Conservation (phyloP, 257 asterid species). For the Nemophila menziesii region DNA sequence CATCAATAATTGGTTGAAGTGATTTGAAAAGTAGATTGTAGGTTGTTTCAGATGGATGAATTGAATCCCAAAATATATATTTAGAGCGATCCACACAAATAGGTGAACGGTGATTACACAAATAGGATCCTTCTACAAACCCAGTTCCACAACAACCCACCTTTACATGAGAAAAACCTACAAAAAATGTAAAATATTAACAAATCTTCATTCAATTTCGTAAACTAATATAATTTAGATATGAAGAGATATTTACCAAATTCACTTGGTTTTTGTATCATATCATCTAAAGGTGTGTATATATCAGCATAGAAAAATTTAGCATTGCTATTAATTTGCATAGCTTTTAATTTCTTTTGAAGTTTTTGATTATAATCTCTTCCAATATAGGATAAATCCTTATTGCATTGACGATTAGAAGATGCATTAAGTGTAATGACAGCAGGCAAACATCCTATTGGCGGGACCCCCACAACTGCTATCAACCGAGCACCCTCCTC, state of each 20-base stretch:
- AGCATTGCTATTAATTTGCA: slow-evolving; percentile 6
- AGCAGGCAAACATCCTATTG: slow-evolving; percentile 60
- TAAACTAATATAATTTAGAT: too few relatives aligned
- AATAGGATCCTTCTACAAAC: slow-evolving; percentile 19
- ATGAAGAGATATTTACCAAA: slow-evolving; percentile 29
- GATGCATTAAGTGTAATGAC: slow-evolving; percentile 29
- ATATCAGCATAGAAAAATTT: slow-evolving; percentile 27
- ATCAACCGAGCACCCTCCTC: slow-evolving; percentile 44
- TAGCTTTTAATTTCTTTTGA: slow-evolving; percentile 16
- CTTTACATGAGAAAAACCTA: slow-evolving; percentile 38
- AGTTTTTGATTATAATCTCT: slow-evolving; percentile 44
- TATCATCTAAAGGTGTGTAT: slow-evolving; percentile 31
- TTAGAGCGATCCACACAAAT: slow-evolving; percentile 40
- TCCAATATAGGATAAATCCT: slow-evolving; percentile 24
- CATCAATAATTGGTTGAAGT: slow-evolving; percentile 23
- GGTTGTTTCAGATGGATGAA: slow-evolving; percentile 51
- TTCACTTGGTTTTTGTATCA: slow-evolving; percentile 30
- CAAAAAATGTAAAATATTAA: neutral
- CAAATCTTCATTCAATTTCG: neutral
- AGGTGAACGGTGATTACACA: slow-evolving; percentile 31
- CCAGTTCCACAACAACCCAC: slow-evolving; percentile 70
- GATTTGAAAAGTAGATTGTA: slow-evolving; percentile 25
- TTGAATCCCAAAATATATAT: slow-evolving; percentile 52
- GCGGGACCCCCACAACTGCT: slow-evolving; percentile 48
- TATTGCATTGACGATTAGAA: slow-evolving; percentile 37